A percentile compares a stretch with the other conserved stretches of the same genome.
These are phyloP conservation scores for Mrakia gelida DNA, from an alignment of 768 basidiomycete genomes.

Conservation along the genomic window DNA sequence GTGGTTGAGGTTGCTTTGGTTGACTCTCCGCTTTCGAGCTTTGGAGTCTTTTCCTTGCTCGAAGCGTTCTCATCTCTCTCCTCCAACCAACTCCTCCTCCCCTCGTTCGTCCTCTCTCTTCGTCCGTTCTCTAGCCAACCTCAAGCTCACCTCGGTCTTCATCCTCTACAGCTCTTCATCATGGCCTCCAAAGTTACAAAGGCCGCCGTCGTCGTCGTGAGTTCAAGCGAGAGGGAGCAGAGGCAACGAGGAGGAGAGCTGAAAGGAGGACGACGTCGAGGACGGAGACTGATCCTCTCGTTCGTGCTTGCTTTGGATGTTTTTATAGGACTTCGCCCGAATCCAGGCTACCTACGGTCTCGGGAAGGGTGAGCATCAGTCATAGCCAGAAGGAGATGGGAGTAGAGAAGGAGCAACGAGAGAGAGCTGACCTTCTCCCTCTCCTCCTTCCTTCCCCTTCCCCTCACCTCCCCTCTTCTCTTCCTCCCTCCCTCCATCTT, in stretches of 20 bases:
- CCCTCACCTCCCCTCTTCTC: neutral
- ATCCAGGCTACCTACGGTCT: slow-evolving; percentile 46
- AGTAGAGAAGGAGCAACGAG: neutral
- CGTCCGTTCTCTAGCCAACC: neutral
- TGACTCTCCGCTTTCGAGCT: neutral
- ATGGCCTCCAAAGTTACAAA: slow-evolving; percentile 6
- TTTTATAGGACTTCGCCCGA: slow-evolving; percentile 43
- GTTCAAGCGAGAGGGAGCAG: neutral
- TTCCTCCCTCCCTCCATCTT: slow-evolving; percentile 52
- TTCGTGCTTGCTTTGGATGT: neutral
- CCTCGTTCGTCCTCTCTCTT: neutral
- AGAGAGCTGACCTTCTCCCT: slow-evolving; percentile 7
- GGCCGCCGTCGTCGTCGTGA: slow-evolving; percentile 11
- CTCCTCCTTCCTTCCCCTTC: neutral
- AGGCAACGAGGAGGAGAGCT: neutral
- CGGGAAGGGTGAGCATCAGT: slow-evolving; percentile 39
- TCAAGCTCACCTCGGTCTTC: neutral
- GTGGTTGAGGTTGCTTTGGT: neutral
- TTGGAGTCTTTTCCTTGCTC: slow-evolving; percentile 34
- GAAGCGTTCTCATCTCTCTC: slow-evolving; percentile 27
- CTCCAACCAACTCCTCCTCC: neutral
- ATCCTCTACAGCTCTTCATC: neutral
- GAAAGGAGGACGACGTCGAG: neutral
- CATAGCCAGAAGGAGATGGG: neutral
- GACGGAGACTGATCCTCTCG: neutral